phyloP scores from a whole-genome alignment of 2,329 filamentous ascomycete genomes.

The Fusarium kyushuense region DNA sequence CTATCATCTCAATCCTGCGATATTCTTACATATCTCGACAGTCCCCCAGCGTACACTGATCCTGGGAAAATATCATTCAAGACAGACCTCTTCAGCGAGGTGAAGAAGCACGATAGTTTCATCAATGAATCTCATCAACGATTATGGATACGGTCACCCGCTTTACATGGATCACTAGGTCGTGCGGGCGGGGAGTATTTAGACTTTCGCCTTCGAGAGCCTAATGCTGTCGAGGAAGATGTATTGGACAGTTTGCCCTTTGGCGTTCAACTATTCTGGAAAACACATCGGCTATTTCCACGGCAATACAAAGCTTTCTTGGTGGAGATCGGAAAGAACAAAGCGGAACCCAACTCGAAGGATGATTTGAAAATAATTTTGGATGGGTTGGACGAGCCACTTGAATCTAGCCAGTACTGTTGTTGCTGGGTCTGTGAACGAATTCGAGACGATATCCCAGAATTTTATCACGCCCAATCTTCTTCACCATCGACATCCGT shows the following conservation, averaged over 20 bases:
- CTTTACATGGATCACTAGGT: slow-evolving; percentile 10
- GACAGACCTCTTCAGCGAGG: slow-evolving; percentile 15
- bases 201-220: slow-evolving; percentile 13
- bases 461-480: slow-evolving; percentile 8
- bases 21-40: slow-evolving; percentile 28
- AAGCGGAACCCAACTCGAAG: background rate
- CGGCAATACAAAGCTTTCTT: slow-evolving; percentile 16
- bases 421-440: slow-evolving; percentile 34
- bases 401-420: background rate
- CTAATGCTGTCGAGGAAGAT: slow-evolving; percentile 1
- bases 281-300: slow-evolving; percentile 22
- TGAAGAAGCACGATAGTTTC: slow-evolving; percentile 13
- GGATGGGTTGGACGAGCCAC: background rate
- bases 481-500: background rate
- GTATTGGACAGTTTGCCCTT: background rate
- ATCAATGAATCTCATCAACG: slow-evolving; percentile 21
- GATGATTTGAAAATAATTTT: background rate
- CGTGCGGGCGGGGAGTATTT: slow-evolving; percentile 18
- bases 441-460: slow-evolving; percentile 23
- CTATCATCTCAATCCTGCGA: slow-evolving; percentile 23
- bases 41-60: slow-evolving; percentile 23
- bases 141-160: slow-evolving; percentile 28
- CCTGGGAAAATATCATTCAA: background rate
- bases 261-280: slow-evolving; percentile 19
- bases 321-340: background rate